These are phyloP conservation scores for Leptosphaerulina australis DNA, from an alignment of 2,329 filamentous ascomycete genomes.

Conservation along the genomic window DNA sequence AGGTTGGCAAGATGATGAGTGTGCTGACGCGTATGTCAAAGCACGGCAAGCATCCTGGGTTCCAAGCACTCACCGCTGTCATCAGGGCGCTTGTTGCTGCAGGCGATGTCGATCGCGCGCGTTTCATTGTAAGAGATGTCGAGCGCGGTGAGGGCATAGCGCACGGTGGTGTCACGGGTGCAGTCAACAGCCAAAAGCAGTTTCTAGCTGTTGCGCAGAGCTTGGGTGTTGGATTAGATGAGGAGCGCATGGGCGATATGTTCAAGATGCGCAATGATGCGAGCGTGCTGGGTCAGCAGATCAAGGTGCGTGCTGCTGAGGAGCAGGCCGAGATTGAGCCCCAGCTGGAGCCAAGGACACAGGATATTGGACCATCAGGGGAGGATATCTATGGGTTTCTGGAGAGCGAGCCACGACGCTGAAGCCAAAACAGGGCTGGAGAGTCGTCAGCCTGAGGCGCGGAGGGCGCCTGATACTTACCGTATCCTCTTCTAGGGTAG, in stretches of 20 bases:
- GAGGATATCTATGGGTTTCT: constrained; percentile 27
- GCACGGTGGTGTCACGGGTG: constrained; percentile 27
- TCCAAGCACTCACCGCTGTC: constrained; percentile 48
- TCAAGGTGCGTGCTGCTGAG: constrained; percentile 1
- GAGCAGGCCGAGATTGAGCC: constrained; percentile 7
- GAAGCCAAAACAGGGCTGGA: not conserved
- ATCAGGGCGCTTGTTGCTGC: constrained; percentile 48
- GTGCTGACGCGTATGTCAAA: constrained; percentile 50
- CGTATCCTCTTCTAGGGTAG: too few species aligned
- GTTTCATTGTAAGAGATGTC: constrained; percentile 48
- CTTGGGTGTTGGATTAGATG: constrained; percentile 20
- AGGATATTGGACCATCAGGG: constrained; percentile 3
- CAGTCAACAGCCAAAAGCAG: constrained; percentile 9
- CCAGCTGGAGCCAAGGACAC: not conserved
- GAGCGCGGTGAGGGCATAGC: constrained; percentile 41
- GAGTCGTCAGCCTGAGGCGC: constrained; percentile 8
- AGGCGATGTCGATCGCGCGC: constrained; percentile 44
- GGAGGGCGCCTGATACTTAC: too few species aligned
- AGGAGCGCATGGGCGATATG: constrained; percentile 21
- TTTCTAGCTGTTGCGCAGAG: constrained; percentile 27
- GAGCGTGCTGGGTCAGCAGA: constrained; percentile 7
- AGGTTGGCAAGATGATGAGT: constrained; percentile 54
- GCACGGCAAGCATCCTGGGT: constrained; percentile 52
- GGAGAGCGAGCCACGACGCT: constrained; percentile 15
- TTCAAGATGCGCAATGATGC: constrained; percentile 7